Evolutionary conservation across 1,284 basidiomycete genomes (phyloP).

Genomic region (Laetiporus sulphureus): DNA sequence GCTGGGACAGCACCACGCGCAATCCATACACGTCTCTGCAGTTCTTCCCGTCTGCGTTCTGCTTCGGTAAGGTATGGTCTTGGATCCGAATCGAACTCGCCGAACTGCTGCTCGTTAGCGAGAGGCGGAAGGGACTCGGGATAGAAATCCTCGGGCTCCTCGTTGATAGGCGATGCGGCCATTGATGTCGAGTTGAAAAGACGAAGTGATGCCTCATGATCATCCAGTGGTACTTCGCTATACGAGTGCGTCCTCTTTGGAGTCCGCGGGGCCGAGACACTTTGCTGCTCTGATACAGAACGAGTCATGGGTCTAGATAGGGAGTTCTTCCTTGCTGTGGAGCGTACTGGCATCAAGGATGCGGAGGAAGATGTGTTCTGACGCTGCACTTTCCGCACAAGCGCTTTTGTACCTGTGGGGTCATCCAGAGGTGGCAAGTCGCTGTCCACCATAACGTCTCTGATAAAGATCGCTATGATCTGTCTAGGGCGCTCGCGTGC

Average conservation of each 20-base stretch:
- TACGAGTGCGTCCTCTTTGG: conserved; percentile 13
- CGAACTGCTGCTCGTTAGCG: conserved; percentile 4
- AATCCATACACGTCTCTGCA: conserved; percentile 56
- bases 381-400: conserved; percentile 10
- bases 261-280: too few relatives aligned
- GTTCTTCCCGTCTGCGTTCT: conserved; percentile 46
- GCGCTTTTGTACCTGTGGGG: conserved; percentile 43
- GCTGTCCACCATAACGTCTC: conserved; percentile 49
- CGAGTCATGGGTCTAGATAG: conserved; percentile 2
- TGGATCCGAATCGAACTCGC: background rate
- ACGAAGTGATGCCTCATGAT: conserved; percentile 6
- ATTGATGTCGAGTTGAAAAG: conserved; percentile 14
- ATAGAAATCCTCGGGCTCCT: conserved; percentile 15
- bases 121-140: conserved; percentile 7
- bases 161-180: conserved; percentile 12
- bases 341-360: too few relatives aligned
- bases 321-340: background rate
- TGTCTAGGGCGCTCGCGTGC: conserved; percentile 63
- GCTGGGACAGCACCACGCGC: conserved; percentile 50
- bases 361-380: too few relatives aligned
- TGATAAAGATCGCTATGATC: conserved; percentile 70
- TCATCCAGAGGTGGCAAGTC: conserved; percentile 35
- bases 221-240: conserved; percentile 6
- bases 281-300: conserved; percentile 18
- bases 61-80: conserved; percentile 32